phyloP scores from a whole-genome alignment of 371 early-diverging fungal species.

The Smittium mucronatum region DNA sequence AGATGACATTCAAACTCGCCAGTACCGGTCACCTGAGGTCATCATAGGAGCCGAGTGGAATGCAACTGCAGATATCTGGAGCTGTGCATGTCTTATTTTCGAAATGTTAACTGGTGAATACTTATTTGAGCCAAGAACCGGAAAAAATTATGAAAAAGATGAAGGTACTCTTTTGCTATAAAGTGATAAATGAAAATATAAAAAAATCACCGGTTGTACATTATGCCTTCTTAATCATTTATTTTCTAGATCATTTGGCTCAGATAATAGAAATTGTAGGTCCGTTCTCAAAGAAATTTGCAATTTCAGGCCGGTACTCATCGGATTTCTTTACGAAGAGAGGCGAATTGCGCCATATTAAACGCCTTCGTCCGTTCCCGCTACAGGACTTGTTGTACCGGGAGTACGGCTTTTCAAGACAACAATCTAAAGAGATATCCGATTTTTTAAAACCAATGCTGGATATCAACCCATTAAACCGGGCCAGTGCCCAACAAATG shows the following conservation, averaged over 20 bases:
- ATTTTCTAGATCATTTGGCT: constrained; percentile 68
- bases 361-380: constrained; percentile 63
- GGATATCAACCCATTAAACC: constrained; percentile 48
- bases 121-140: constrained; percentile 83
- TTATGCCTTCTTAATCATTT: too few relatives aligned
- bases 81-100: constrained; percentile 85
- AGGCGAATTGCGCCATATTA: constrained; percentile 73
- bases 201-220: too few relatives aligned
- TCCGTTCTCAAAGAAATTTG: constrained; percentile 55
- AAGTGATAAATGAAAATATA: too few relatives aligned
- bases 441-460: constrained; percentile 63
- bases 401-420: constrained; percentile 52
- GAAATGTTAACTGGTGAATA: constrained; percentile 92
- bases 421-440: constrained; percentile 45
- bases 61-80: constrained; percentile 93
- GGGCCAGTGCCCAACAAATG: constrained; percentile 43
- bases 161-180: too few relatives aligned
- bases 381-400: constrained; percentile 70
- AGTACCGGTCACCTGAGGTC: constrained; percentile 96
- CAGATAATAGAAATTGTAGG: constrained; percentile 91
- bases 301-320: constrained; percentile 59
- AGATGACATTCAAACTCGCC: constrained; percentile 94
- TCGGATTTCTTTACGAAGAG: constrained; percentile 63
- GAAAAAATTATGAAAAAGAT: constrained; percentile 70
- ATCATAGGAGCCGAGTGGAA: constrained; percentile 90